Evolutionary conservation across 176 grass and related monocot species (phyloP).

Genomic region (Carex scoparia): DNA sequence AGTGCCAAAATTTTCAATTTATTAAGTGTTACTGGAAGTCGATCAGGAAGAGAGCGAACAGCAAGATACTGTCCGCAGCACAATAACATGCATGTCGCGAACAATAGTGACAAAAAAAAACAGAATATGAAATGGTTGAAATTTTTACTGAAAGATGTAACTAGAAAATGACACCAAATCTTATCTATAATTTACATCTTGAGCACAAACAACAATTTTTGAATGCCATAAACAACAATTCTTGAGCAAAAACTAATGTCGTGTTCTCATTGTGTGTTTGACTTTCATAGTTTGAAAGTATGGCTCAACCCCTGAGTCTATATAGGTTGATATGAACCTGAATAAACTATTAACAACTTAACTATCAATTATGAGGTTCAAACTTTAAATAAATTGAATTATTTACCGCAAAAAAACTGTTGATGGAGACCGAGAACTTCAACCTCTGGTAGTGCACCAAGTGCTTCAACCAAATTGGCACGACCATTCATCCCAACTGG

Average conservation of each 20-base stretch:
- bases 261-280: too few species aligned
- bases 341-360: background rate
- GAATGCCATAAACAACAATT: background rate
- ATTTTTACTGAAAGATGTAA: background rate
- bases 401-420: background rate
- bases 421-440: background rate
- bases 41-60: background rate
- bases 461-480: constrained; percentile 1
- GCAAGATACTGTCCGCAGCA: constrained; percentile 16
- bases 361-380: background rate
- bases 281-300: too few species aligned
- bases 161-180: background rate
- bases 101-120: background rate
- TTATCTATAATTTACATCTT: background rate
- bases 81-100: background rate
- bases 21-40: background rate
- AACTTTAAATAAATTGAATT: constrained; percentile 1
- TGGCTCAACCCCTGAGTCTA: too few species aligned
- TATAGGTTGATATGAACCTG: background rate
- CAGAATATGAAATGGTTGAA: background rate
- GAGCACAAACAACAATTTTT: background rate
- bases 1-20: constrained; percentile 16
- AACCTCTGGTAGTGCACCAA: constrained; percentile 1
- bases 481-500: background rate
- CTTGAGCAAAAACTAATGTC: too few species aligned